A percentile compares a stretch with the other conserved stretches of the same genome.
Evolutionary conservation across 371 early-diverging fungal genomes (phyloP).

Genomic region (Cladochytrium tenue): DNA sequence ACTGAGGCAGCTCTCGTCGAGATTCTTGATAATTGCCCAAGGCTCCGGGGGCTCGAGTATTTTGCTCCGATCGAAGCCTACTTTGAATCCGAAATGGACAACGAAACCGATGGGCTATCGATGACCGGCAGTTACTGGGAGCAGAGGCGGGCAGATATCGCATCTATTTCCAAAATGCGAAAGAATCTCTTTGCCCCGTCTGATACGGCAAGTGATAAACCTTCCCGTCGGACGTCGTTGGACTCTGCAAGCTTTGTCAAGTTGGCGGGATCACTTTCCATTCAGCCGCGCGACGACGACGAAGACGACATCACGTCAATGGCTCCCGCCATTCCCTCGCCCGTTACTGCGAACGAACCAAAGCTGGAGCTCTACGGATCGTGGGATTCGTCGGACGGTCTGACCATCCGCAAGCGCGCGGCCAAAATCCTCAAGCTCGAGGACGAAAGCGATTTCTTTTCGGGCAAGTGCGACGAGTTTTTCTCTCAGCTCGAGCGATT

Average conservation of each 20-base stretch:
- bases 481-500: constrained; percentile 17
- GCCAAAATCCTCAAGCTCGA: constrained; percentile 12
- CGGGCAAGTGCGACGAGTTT: constrained; percentile 12
- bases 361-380: constrained; percentile 18
- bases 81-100: constrained; percentile 5
- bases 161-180: too few relatives aligned
- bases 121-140: background rate
- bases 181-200: background rate
- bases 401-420: constrained; percentile 15
- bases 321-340: constrained; percentile 26
- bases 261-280: constrained; percentile 4
- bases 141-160: too few relatives aligned
- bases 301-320: constrained; percentile 23
- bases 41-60: constrained; percentile 20
- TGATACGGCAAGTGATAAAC: background rate
- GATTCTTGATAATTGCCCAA: constrained; percentile 16
- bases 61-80: constrained; percentile 20
- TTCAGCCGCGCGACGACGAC: constrained; percentile 10
- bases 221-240: constrained; percentile 13
- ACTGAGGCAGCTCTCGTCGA: background rate
- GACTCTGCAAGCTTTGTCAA: constrained; percentile 14
- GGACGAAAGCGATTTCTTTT: constrained; percentile 12
- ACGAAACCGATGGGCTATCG: background rate
- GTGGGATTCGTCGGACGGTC: constrained; percentile 15
- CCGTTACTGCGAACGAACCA: constrained; percentile 3